Evolutionary conservation across 208 protist genomes (phyloP).

Genomic region (Acanthamoeba royreba): DNA sequence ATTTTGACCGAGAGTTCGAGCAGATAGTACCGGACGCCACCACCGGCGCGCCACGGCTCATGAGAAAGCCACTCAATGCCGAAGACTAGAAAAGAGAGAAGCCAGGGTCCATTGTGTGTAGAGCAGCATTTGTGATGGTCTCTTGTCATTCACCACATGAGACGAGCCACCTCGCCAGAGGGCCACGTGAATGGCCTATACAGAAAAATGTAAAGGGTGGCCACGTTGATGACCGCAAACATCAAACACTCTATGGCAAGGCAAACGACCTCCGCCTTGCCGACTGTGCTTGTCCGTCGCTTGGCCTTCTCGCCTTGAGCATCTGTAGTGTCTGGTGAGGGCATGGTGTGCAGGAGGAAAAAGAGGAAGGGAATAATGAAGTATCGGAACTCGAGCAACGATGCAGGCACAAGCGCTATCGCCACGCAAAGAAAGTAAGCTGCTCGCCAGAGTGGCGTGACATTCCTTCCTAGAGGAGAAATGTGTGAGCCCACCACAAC

Average conservation of each 20-base stretch:
- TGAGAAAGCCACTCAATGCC: conserved; percentile 12
- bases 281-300: neutral
- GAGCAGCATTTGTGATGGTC: too few species aligned
- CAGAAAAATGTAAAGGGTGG: conserved; percentile 1
- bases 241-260: neutral
- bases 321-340: neutral
- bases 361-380: conserved; percentile 50
- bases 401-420: conserved; percentile 10
- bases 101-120: too few species aligned
- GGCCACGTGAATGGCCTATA: neutral
- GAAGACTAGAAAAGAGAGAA: too few species aligned
- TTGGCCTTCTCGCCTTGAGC: neutral
- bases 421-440: neutral
- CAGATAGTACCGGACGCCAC: neutral
- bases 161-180: neutral
- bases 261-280: neutral
- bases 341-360: conserved; percentile 36
- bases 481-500: neutral
- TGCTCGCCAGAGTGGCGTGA: neutral
- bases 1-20: neutral
- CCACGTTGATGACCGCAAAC: neutral
- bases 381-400: conserved; percentile 54
- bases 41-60: neutral
- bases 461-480: neutral
- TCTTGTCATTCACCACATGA: conserved; percentile 44